Percentiles rank a stretch among this genome's conserved stretches.
These are phyloP conservation scores for Coemansia sp. DNA, from an alignment of 192 early-diverging fungal genomes.

Conservation along the genomic window DNA sequence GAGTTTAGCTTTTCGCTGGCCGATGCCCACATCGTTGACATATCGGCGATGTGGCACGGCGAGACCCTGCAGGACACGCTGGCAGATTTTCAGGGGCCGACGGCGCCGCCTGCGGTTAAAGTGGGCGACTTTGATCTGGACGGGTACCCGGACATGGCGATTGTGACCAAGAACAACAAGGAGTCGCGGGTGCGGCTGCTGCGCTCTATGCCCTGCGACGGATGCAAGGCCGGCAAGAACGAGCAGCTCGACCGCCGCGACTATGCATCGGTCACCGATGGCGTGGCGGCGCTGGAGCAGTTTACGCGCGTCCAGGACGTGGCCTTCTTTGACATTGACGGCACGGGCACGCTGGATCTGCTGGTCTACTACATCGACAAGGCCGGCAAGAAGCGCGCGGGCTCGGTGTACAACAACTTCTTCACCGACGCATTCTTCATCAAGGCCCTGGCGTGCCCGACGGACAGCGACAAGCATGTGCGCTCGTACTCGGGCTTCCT, in stretches of 20 bases:
- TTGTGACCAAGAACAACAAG: conserved; percentile 50
- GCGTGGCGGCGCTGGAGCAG: conserved; percentile 58
- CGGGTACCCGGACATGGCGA: conserved; percentile 84
- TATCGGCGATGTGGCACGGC: conserved; percentile 38
- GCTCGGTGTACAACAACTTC: conserved; percentile 79
- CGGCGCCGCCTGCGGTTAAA: conserved; percentile 55
- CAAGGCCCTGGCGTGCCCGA: conserved; percentile 64
- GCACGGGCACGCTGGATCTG: conserved; percentile 80
- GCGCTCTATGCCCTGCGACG: conserved; percentile 60
- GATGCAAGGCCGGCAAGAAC: conserved; percentile 48
- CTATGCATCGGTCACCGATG: conserved; percentile 61
- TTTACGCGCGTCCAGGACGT: conserved; percentile 56
- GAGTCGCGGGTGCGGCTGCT: conserved; percentile 61
- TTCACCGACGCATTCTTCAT: conserved; percentile 94
- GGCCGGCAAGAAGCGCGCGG: conserved; percentile 36
- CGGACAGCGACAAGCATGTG: conserved; percentile 62
- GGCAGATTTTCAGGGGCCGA: conserved; percentile 53
- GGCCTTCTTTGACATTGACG: conserved; percentile 86
- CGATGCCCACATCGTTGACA: conserved; percentile 27
- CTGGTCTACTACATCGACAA: conserved; percentile 56
- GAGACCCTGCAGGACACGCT: conserved; percentile 48
- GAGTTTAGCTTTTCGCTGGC: conserved; percentile 50
- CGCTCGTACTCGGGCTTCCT: conserved; percentile 79
- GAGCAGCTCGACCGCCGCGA: conserved; percentile 53
- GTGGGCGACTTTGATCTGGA: conserved; percentile 85